Evolutionary conservation across 768 basidiomycete species (phyloP), one percentile per base, ranked within the genome.

Genomic region (Tulasnella sp.): DNA sequence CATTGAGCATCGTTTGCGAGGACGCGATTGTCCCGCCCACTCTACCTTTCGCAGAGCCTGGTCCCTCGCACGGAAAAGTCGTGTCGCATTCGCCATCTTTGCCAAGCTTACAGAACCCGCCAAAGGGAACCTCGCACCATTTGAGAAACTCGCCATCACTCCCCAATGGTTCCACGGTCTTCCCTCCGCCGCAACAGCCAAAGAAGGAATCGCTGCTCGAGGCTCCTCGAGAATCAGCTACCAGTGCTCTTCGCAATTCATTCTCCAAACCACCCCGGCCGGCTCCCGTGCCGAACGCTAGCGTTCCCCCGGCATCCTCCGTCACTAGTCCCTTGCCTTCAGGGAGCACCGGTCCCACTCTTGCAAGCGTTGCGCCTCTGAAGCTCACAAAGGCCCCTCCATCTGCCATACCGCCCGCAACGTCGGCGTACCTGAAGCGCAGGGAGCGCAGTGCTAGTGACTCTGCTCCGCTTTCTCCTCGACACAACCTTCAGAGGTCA

Each of bases 191-290:
- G 37, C 28, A 31, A 28, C 31, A 69, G 20, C 0, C 12, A 1
- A 28, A 69, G 34, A 28, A 14, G 64, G 34, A 69, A 60, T 60
- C 58, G 58, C 31, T 31, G 8, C 58, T 60, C n/a, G 58, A 60
- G 7, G 24, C 58, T 16, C n/a, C 58, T 60, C 58, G 58, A 28
- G 58, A 60, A 1, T n/a, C 58, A 31, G 28, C 31, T 16, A 28
- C 31, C 1, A 37, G 28, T 24, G 74, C 40, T 31, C 74, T 42
- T 22, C 74, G 77, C 18, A 78, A 78, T 41, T 78, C 77, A 28
- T 78, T 78, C 58, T 78, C 77, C 34, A 78, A 69, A n/a, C 77
- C 77, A 37, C 77, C 77, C 28, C 50, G 77, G 6, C 64, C 64
- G 31, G 64, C 64, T 69, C 64, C 64, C 28, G 31, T 69, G 1